Base-by-base conservation (phyloP, 2,329 filamentous ascomycete species). In the Magnaporthiopsis poae region DNA sequence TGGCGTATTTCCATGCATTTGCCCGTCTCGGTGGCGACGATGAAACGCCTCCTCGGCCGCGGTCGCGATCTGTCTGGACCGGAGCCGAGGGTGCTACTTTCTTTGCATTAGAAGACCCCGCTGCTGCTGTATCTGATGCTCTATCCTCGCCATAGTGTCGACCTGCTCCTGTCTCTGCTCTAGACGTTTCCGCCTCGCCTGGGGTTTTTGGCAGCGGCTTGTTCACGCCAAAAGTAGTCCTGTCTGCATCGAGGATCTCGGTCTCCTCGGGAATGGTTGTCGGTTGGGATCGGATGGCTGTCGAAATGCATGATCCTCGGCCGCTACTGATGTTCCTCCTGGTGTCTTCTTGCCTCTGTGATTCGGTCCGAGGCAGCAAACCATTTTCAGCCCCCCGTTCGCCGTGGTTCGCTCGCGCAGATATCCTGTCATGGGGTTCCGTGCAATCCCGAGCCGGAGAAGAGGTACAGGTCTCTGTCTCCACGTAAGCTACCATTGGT, bases 1-100 rank as follows among this genome's bases (percentile, higher is more conserved):
- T 65, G 3, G 70, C 67, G 59, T 68, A 66, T 13, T 69, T 69
- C 69, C 73, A 71, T 8, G 70, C 71, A 36, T 70, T 64, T 2
- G 71, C 71, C 35, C 73, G 65, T 35, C 71, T 70, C 2, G 68
- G 69, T 5, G 66, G 61, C 31, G 66, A 39, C 8, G 66, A 39
- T 5, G 46, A 31, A 21, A 61, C 21, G 2, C 21, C 8, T 9
- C 60, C 8, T 9, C 60, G 5, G 60, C 60, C 31, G 31, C 27
- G 25, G 60, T 29, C 18, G 11, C 31, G 60, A 15, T 33, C 27
- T 29, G 27, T 3, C 60, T 1, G 3, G 4, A 21, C 15, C 1
- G 5, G 3, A 18, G 25, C 4, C 12, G 25, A 61, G 12, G 5
- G 60, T 61, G 60, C 5, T 21, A 13, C 13, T 39, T 62, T 33